These are phyloP conservation scores for Schrenkiella parvula DNA, from an alignment of 345 rosid genomes.

Conservation along the genomic window DNA sequence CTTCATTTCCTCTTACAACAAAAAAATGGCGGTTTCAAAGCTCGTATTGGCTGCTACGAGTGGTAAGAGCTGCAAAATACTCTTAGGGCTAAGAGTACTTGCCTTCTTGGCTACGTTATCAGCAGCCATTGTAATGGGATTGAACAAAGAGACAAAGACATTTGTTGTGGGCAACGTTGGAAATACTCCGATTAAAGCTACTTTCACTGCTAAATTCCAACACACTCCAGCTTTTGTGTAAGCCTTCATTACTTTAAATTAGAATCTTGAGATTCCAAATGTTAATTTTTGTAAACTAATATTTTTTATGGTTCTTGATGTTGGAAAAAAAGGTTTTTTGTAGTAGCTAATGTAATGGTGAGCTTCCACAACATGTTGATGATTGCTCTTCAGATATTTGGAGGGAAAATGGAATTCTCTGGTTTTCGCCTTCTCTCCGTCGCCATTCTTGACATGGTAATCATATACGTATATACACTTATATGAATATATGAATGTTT, in stretches of 20 bases:
- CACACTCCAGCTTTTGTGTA: constrained; percentile 95
- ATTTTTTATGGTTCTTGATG: neutral
- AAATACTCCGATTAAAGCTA: constrained; percentile 49
- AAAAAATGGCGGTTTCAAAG: constrained; percentile 29
- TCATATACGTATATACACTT: neutral
- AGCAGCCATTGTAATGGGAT: constrained; percentile 79
- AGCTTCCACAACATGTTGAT: constrained; percentile 76
- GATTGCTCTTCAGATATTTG: constrained; percentile 45
- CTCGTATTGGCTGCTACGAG: constrained; percentile 4
- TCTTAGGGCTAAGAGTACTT: constrained; percentile 53
- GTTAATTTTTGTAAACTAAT: neutral
- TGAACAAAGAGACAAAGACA: constrained; percentile 71
- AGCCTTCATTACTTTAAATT: constrained; percentile 11
- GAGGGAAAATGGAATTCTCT: constrained; percentile 41
- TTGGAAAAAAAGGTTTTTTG: constrained; percentile 59
- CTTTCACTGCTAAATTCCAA: constrained; percentile 81
- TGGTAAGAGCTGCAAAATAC: constrained; percentile 29
- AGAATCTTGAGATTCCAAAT: neutral
- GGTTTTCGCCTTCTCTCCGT: constrained; percentile 49
- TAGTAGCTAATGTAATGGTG: constrained; percentile 67
- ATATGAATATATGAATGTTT: neutral
- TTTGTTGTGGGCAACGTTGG: constrained; percentile 75
- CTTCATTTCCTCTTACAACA: neutral
- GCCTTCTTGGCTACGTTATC: constrained; percentile 72
- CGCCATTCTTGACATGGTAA: constrained; percentile 89